Conservation (phyloP, 768 basidiomycete species). For the Sarcodon sp. region DNA sequence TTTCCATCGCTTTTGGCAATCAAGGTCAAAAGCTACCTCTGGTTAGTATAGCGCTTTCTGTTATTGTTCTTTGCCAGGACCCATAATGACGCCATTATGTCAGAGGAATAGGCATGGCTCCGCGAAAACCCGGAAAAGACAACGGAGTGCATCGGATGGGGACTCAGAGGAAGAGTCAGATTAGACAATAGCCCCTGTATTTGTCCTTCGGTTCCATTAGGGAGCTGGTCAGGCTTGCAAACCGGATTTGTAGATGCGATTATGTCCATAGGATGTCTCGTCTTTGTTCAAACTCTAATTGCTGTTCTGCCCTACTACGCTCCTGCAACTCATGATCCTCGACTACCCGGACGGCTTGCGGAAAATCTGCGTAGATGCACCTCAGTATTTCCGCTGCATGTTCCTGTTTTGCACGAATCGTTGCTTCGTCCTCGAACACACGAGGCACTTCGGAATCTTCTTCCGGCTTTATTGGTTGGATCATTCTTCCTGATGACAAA, state of each 20-base stretch:
- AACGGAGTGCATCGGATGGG: constrained; percentile 42
- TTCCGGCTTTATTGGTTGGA: constrained; percentile 26
- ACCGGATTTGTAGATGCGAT: not conserved
- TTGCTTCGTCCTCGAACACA: constrained; percentile 13
- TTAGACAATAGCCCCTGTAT: constrained; percentile 18
- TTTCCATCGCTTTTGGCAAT: constrained; percentile 81
- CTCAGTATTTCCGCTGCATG: constrained; percentile 28
- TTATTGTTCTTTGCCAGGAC: constrained; percentile 7
- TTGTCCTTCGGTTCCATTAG: not conserved
- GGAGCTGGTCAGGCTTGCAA: not conserved
- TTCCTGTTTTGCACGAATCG: constrained; percentile 11
- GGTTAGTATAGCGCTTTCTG: constrained; percentile 32
- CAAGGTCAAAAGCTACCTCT: constrained; percentile 84
- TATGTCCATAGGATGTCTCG: not conserved
- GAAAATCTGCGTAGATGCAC: constrained; percentile 36
- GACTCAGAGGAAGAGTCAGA: constrained; percentile 65
- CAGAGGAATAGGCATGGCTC: constrained; percentile 78
- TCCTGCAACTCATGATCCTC: constrained; percentile 8
- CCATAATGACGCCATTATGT: constrained; percentile 7
- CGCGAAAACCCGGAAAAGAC: constrained; percentile 45
- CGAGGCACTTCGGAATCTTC: constrained; percentile 8
- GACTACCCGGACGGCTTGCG: constrained; percentile 24
- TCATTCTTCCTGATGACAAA: constrained; percentile 35
- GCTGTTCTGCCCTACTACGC: constrained; percentile 4
- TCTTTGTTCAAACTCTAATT: not conserved